Evolutionary conservation across 169 alveolate species (phyloP).

Genomic region (Eimeria acervulina): DNA sequence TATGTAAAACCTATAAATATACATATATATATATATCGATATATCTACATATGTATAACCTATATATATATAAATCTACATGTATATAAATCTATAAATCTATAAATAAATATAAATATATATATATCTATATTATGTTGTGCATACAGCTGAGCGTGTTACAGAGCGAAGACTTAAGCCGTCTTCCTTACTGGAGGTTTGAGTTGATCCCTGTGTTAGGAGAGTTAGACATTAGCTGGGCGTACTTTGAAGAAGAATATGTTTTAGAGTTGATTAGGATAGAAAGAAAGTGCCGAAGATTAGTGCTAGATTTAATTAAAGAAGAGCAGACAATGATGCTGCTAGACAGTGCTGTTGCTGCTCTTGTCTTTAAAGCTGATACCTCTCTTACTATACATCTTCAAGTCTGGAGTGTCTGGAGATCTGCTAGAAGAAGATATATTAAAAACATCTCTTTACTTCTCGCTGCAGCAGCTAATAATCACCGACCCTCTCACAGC

Average conservation of each 20-base stretch:
- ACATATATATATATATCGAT: no score
- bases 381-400: slow-evolving; percentile 31
- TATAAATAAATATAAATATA: no score
- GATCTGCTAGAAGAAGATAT: slow-evolving; percentile 48
- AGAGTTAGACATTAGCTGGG: slow-evolving; percentile 81
- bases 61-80: no score
- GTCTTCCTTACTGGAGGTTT: slow-evolving; percentile 51
- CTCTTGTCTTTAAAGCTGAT: slow-evolving; percentile 71
- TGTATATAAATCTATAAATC: no score
- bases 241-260: slow-evolving; percentile 79
- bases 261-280: slow-evolving; percentile 76
- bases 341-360: slow-evolving; percentile 69
- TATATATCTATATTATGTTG: no score
- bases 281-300: slow-evolving; percentile 78
- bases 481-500: background rate
- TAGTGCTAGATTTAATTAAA: slow-evolving; percentile 68
- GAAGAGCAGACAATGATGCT: slow-evolving; percentile 43
- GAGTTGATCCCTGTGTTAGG: slow-evolving; percentile 82
- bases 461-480: background rate
- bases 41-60: no score
- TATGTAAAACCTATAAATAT: no score
- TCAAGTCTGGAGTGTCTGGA: slow-evolving; percentile 75
- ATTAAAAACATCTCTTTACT: slow-evolving; percentile 56
- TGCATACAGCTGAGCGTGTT: slow-evolving; percentile 42
- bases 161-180: slow-evolving; percentile 45